Evolutionary conservation across 1,284 basidiomycete species (phyloP), one percentile per base, ranked within the genome.

Genomic region (Inonotus obliquus): DNA sequence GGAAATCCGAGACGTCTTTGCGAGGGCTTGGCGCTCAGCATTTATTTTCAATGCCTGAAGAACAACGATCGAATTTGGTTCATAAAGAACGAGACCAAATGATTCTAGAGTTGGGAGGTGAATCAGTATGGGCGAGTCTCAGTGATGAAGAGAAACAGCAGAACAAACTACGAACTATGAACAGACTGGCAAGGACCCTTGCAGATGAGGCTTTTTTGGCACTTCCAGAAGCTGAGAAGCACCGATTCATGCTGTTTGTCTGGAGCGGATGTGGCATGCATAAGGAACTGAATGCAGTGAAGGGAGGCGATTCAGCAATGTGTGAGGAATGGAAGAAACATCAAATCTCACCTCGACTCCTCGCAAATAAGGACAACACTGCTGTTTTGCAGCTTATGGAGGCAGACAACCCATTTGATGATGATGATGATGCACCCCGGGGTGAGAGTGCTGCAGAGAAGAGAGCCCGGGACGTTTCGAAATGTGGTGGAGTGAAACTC

Each of bases 401-500:
- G 11, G 13, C 4, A 5, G 47, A 44, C 23, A n/a, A 32, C 17
- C 25, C 13, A 6, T 23, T 21, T 9, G 54, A 56, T 10, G 23
- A 37, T 5, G 39, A 14, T 14, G 27, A 21, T 32, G 29, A 53
- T 11, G 17, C 2, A 3, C 13, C 17, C 9, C 11, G 17, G 23
- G n/a, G 7, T 14, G 45, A 25, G 23, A 68, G 64, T 4, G 63
- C 53, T 44, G 65, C 68, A 27, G 68, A 70, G 51, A 44, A 63
- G 14, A 62, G 61, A 11, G 70, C 71, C 2, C 57, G 69, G 39
- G 66, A 70, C 11, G 61, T 61, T 4, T 65, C 71, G 14, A 65
- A 62, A 11, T 56, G 65, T n/a, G 71, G 74, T 19, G 74, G 66
- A 11, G 63, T 72, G 27, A 76, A 76, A 63, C 49, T 67, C 9